A percentile compares a stretch with the other conserved stretches of the same genome.
phyloP scores from a whole-genome alignment of 805 yeast genomes.

The Lipomyces anomalus region DNA sequence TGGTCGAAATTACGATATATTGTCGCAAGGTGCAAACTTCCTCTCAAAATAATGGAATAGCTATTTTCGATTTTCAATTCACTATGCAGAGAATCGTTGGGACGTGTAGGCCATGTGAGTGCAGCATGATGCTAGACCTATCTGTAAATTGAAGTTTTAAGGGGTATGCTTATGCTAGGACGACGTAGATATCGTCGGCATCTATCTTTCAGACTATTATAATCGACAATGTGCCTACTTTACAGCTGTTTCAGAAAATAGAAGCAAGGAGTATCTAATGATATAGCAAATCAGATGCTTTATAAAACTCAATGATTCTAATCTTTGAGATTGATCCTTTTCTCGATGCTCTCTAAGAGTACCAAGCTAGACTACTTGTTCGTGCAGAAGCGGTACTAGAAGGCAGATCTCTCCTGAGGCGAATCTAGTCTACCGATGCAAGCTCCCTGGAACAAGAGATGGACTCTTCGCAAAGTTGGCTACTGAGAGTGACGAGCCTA shows the following conservation, averaged over 20 bases:
- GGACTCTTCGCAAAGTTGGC: no score
- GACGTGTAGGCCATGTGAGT: slow-evolving; percentile 54
- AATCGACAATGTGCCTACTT: slow-evolving; percentile 55
- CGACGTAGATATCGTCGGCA: slow-evolving; percentile 47
- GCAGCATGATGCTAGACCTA: no score
- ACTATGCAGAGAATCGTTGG: slow-evolving; percentile 51
- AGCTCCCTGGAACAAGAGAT: no score
- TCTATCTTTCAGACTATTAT: slow-evolving; percentile 53
- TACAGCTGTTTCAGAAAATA: slow-evolving; percentile 52
- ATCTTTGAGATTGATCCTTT: slow-evolving; percentile 48
- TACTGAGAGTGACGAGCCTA: slow-evolving; percentile 5
- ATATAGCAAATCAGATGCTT: background rate
- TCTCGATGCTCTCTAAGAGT: slow-evolving; percentile 64
- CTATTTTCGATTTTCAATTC: slow-evolving; percentile 48
- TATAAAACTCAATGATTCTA: background rate
- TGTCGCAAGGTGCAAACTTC: slow-evolving; percentile 50
- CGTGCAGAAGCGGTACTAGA: slow-evolving; percentile 65
- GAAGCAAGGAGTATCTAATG: slow-evolving; percentile 55
- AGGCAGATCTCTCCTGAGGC: no score
- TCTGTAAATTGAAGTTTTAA: background rate
- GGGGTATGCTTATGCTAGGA: background rate
- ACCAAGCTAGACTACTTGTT: slow-evolving; percentile 33
- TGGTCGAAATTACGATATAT: slow-evolving; percentile 44
- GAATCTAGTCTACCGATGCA: no score
- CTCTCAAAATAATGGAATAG: slow-evolving; percentile 39